These are phyloP conservation scores for Usnea hakonensis DNA, from an alignment of 495 filamentous ascomycete species.

Conservation along the genomic window DNA sequence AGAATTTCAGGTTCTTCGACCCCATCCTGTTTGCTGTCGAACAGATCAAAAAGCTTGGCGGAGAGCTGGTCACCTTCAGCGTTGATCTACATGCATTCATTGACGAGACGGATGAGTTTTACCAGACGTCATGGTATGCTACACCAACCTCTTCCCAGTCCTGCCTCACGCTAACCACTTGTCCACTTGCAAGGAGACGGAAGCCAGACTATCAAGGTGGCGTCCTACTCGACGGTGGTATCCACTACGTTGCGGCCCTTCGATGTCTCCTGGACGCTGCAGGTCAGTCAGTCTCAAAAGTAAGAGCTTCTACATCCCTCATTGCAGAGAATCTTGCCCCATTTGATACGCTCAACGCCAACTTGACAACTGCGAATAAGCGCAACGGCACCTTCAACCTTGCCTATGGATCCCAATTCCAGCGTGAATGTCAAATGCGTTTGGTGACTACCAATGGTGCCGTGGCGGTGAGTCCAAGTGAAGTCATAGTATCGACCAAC, in stretches of 20 bases:
- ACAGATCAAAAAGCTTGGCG: slow-evolving; percentile 13
- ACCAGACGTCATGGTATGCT: slow-evolving; percentile 12
- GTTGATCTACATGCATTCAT: slow-evolving; percentile 10
- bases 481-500: slow-evolving; percentile 3
- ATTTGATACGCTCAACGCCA: slow-evolving; percentile 10
- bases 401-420: slow-evolving; percentile 11
- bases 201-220: slow-evolving; percentile 7
- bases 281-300: slow-evolving; percentile 8
- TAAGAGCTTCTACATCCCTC: slow-evolving; percentile 14
- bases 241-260: slow-evolving; percentile 12
- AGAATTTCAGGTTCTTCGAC: slow-evolving; percentile 16
- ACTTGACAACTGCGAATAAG: slow-evolving; percentile 11
- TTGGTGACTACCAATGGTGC: slow-evolving; percentile 15
- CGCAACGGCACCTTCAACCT: slow-evolving; percentile 18
- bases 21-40: slow-evolving; percentile 6
- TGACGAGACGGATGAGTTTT: slow-evolving; percentile 9
- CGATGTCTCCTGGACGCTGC: slow-evolving; percentile 12
- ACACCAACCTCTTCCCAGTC: background rate
- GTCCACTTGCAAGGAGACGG: background rate
- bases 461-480: slow-evolving; percentile 8
- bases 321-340: slow-evolving; percentile 4
- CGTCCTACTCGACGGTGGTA: slow-evolving; percentile 15
- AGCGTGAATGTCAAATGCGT: slow-evolving; percentile 12
- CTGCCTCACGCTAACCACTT: background rate
- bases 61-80: slow-evolving; percentile 13